A percentile compares a stretch with the other conserved stretches of the same genome.
Evolutionary conservation across 805 yeast genomes (phyloP).

Genomic region (Metschnikowia orientalis): DNA sequence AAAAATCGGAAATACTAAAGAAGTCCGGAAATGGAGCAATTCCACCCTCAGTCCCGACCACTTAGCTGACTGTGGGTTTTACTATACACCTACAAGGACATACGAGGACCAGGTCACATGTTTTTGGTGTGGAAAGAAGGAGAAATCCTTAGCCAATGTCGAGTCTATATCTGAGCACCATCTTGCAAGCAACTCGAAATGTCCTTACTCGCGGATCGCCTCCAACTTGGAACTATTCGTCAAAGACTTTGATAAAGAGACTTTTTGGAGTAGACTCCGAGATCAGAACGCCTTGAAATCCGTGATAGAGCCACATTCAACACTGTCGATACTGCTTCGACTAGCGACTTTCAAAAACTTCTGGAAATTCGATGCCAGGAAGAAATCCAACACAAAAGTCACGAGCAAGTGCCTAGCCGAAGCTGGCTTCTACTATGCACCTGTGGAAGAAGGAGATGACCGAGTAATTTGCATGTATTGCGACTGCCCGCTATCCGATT

Average conservation of each 20-base stretch:
- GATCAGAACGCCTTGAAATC: slow-evolving; percentile 5
- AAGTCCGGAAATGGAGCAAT: slow-evolving; percentile 24
- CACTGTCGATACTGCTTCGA: slow-evolving; percentile 14
- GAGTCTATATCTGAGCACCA: slow-evolving; percentile 19
- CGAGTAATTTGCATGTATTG: slow-evolving; percentile 31
- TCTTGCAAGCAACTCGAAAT: slow-evolving; percentile 16
- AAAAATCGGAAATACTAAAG: slow-evolving; percentile 20
- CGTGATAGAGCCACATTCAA: slow-evolving; percentile 14
- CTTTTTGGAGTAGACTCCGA: slow-evolving; percentile 13
- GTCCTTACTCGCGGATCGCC: slow-evolving; percentile 15
- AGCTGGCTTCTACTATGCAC: slow-evolving; percentile 42
- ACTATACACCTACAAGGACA: slow-evolving; percentile 47
- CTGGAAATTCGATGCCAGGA: slow-evolving; percentile 13
- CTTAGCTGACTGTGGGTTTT: slow-evolving; percentile 59
- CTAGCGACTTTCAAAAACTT: slow-evolving; percentile 15
- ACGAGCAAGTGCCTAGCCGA: slow-evolving; percentile 30
- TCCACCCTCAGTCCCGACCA: slow-evolving; percentile 19
- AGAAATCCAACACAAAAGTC: slow-evolving; percentile 8
- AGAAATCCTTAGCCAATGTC: slow-evolving; percentile 20
- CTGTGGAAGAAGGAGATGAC: slow-evolving; percentile 28
- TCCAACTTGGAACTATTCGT: slow-evolving; percentile 9
- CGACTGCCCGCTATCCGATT: slow-evolving; percentile 34
- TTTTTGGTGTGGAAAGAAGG: slow-evolving; percentile 46
- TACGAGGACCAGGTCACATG: slow-evolving; percentile 53
- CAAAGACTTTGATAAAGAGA: slow-evolving; percentile 8